Evolutionary conservation across 805 yeast species (phyloP).

Genomic region (Wickerhamiella kazuoi): DNA sequence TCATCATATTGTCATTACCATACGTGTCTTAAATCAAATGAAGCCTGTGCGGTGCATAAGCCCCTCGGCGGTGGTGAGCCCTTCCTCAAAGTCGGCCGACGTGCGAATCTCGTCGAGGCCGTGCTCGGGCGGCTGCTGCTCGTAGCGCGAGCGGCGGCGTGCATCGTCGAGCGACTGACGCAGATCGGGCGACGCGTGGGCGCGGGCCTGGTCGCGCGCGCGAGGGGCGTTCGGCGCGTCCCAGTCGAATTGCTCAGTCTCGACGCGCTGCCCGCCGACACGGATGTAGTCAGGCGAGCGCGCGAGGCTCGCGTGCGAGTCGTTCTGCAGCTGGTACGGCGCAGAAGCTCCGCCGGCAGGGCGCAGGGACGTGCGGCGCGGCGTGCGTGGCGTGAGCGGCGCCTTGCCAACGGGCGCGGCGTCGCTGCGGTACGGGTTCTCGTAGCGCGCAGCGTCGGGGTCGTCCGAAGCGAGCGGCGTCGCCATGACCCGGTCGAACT

Average conservation of each 20-base stretch:
- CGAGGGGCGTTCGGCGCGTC: background rate
- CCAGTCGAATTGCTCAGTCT: slow-evolving; percentile 8
- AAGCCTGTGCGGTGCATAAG: slow-evolving; percentile 10
- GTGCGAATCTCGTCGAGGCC: slow-evolving; percentile 11
- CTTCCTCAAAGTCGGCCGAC: slow-evolving; percentile 15
- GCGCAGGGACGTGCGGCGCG: slow-evolving; percentile 2
- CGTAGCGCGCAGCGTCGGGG: slow-evolving; percentile 16
- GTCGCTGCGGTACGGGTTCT: slow-evolving; percentile 13
- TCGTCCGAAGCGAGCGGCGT: slow-evolving; percentile 17
- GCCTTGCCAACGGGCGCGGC: no score
- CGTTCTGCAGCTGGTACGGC: slow-evolving; percentile 12
- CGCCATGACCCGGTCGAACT: slow-evolving; percentile 24
- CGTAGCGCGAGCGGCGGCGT: slow-evolving; percentile 13
- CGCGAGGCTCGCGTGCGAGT: slow-evolving; percentile 10
- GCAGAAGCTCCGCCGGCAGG: slow-evolving; percentile 5
- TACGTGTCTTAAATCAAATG: background rate
- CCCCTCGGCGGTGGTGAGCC: slow-evolving; percentile 21
- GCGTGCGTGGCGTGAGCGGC: background rate
- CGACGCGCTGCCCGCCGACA: slow-evolving; percentile 9
- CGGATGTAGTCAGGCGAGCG: slow-evolving; percentile 13
- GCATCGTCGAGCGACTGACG: slow-evolving; percentile 17
- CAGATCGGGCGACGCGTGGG: slow-evolving; percentile 7
- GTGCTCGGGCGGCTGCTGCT: slow-evolving; percentile 11
- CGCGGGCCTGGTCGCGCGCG: slow-evolving; percentile 5
- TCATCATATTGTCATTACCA: background rate